Evolutionary conservation across 2,329 filamentous ascomycete species (phyloP), one percentile per base, ranked within the genome.

Genomic region (Chalara sp.): DNA sequence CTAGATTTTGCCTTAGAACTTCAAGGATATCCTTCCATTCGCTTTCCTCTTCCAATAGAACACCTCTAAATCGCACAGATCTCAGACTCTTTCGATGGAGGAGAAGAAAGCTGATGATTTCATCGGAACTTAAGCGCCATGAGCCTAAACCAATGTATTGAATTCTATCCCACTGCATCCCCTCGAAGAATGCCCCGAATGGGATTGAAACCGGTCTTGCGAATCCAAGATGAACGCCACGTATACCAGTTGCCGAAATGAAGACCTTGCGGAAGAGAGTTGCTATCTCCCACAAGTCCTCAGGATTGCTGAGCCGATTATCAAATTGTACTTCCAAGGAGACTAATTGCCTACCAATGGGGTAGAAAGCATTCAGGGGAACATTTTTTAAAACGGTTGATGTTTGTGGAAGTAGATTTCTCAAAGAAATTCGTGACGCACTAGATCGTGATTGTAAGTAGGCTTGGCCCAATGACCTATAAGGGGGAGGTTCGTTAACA

Each of bases 161-260:
- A 5, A 87, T 68, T 33, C 76, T 78, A 11, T 77, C 73, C 80
- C 81, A 85, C 42, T 72, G 72, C 6, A 83, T 72, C 51, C 78
- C 68, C 59, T 86, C 81, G 61, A 87, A 85, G 29, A 86, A 71
- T 5, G 76, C 72, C 53, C 83, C 78, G 2, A 86, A 70, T 5
- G 72, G 71, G 21, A 86, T 63, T 28, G 73, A 75, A 2, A 86
- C 66, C 0, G 78, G 72, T 6, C 76, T 74, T 1, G 79, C 78
- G 56, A 86, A 86, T 4, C 83, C 81, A 33, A 87, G 72, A 58
- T 86, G 81, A 13, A 87, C 69, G 21, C 80, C 76, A 52, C 79
- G 74, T 59, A 87, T 76, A 52, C 81, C 81, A 48, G 72, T 74
- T 5, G 83, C 79, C 7, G 77, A 73, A 3, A 65, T 69, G 58